Evolutionary conservation across 2,329 filamentous ascomycete genomes (phyloP).

Genomic region (Tympanopsis confertula): DNA sequence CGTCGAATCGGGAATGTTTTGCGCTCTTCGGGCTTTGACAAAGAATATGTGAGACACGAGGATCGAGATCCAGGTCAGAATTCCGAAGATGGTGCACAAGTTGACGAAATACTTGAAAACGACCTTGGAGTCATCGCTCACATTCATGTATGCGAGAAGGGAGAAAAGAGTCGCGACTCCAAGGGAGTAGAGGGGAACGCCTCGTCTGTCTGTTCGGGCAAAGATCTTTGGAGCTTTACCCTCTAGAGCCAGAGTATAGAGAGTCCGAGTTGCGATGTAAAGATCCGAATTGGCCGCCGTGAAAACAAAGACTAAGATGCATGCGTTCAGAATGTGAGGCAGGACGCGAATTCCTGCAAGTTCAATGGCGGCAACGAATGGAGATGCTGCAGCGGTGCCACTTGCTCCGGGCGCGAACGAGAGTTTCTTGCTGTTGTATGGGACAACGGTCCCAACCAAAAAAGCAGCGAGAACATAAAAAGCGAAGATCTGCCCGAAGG

Average conservation of each 20-base stretch:
- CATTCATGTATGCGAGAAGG: conserved; percentile 59
- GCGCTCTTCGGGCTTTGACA: conserved; percentile 47
- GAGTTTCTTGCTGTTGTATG: conserved; percentile 53
- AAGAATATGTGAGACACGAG: conserved; percentile 59
- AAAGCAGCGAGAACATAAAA: conserved; percentile 70
- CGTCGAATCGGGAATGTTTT: conserved; percentile 39
- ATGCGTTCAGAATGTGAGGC: conserved; percentile 60
- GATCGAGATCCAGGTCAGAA: conserved; percentile 58
- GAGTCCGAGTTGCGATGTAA: conserved; percentile 63
- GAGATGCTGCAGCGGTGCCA: conserved; percentile 49
- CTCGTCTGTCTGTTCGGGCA: conserved; percentile 57
- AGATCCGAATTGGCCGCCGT: conserved; percentile 68
- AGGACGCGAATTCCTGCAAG: conserved; percentile 50
- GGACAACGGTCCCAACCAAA: conserved; percentile 65
- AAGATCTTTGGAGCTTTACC: conserved; percentile 64
- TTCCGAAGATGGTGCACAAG: conserved; percentile 54
- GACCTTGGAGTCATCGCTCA: conserved; percentile 38
- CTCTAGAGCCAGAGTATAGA: conserved; percentile 63
- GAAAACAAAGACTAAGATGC: conserved; percentile 67
- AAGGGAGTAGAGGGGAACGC: conserved; percentile 60
- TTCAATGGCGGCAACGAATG: conserved; percentile 65
- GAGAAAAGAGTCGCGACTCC: conserved; percentile 47
- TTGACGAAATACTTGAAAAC: conserved; percentile 59
- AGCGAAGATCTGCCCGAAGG: conserved; percentile 71
- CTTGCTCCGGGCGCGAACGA: conserved; percentile 40